These are phyloP conservation scores for Talaromyces pinophilus DNA, from an alignment of 2,329 filamentous ascomycete genomes.

Conservation along the genomic window DNA sequence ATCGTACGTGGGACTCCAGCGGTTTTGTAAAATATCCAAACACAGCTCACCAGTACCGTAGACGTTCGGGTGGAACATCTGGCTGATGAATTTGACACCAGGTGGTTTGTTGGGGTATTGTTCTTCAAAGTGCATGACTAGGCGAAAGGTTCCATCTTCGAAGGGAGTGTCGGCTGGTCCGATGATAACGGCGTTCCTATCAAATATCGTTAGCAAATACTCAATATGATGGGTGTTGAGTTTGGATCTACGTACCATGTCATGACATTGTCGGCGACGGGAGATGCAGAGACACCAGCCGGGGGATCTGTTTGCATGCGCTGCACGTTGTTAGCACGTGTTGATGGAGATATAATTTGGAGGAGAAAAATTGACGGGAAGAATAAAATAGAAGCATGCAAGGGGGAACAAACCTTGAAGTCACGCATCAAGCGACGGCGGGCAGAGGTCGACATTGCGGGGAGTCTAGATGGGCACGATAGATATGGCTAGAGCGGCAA, in stretches of 20 bases:
- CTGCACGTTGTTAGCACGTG: conserved; percentile 49
- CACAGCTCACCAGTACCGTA: conserved; percentile 97
- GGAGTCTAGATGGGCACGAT: conserved; percentile 5
- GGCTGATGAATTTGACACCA: conserved; percentile 95
- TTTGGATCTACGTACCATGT: conserved; percentile 35
- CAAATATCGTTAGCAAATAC: conserved; percentile 30
- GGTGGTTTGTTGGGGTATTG: conserved; percentile 98
- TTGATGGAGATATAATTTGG: neutral
- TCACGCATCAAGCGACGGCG: conserved; percentile 97
- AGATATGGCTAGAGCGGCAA: neutral
- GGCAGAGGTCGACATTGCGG: conserved; percentile 83
- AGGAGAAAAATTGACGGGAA: no score
- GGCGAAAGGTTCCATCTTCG: conserved; percentile 94
- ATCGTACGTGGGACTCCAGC: conserved; percentile 98
- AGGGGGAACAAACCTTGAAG: conserved; percentile 76
- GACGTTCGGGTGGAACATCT: conserved; percentile 99
- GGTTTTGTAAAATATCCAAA: conserved; percentile 93
- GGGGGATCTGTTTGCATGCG: conserved; percentile 99
- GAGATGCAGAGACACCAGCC: conserved; percentile 92
- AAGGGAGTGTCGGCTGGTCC: conserved; percentile 96
- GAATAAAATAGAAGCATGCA: neutral
- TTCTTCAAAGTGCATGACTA: conserved; percentile 99
- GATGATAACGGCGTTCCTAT: conserved; percentile 97
- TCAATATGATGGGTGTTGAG: neutral
- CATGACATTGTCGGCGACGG: conserved; percentile 65